Evolutionary conservation across 2,329 filamentous ascomycete genomes (phyloP), one percentile per base, ranked within the genome.

Genomic region (Eutypa lata): DNA sequence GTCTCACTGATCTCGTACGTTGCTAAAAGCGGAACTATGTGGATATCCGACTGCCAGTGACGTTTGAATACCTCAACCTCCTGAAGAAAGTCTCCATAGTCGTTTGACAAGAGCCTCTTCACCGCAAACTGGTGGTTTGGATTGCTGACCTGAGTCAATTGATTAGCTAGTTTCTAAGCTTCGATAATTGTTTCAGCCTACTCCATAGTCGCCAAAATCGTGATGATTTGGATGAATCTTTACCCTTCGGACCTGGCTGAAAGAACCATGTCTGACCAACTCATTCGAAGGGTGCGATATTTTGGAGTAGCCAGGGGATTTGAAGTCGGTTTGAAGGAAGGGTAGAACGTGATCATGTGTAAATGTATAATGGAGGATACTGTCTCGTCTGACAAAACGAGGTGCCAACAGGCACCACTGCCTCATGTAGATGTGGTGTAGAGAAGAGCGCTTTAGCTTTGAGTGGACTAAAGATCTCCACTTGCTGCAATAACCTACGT

Each of bases 181-280:
- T 11, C 14, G 26, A 45, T 21, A 8, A 43, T n/a, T 35, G 22
- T 6, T 44, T 8, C 4, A 10, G 47, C 43, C 16, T 40, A 28
- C 49, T 22, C 22, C 49, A 42, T 46, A 51, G n/a, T 47, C 42
- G 7, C 49, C 49, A 28, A 51, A 51, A 13, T 38, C 43, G 22
- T 51, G 40, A 47, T 51, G 49, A 28, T 51, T 46, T 31, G 43
- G 49, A 47, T 51, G 49, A 16, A 51, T 51, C 49, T 19, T 51
- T 43, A 51, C 49, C 16, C 14, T 51, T 19, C 31, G 43, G 14
- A 51, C 49, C 24, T 51, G 16, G 31, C 49, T 51, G 33, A 38
- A 47, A 14, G 42, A 46, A 42, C 49, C 49, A 16, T 40, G 28
- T 35, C 40, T 51, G 31, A 51, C 49, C 18, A 19, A 3, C 16